These are phyloP conservation scores for Chlorella sorokiniana DNA, from an alignment of 139 green algal species.

Conservation along the genomic window DNA sequence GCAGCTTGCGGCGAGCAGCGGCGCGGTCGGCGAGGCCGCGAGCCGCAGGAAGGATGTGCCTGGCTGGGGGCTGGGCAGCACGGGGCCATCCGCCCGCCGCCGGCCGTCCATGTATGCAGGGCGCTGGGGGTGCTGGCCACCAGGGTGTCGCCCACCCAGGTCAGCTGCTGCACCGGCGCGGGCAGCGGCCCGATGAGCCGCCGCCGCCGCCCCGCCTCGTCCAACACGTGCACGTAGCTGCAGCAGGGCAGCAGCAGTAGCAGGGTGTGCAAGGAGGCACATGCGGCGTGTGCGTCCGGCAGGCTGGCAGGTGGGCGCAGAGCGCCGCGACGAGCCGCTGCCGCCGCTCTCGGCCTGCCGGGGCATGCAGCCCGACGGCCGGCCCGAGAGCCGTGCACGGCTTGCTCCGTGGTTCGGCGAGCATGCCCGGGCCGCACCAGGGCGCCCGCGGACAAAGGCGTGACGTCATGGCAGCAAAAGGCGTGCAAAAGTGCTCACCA, in stretches of 20 bases:
- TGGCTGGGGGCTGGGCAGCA: background rate
- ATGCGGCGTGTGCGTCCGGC: background rate
- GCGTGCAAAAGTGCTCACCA: slow-evolving; percentile 4
- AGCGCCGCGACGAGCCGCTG: background rate
- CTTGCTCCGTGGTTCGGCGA: too few relatives aligned
- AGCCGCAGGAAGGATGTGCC: background rate
- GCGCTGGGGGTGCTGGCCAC: background rate
- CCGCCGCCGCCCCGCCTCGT: background rate
- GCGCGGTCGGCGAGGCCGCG: background rate
- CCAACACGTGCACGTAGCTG: slow-evolving; percentile 27
- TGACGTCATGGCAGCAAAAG: background rate
- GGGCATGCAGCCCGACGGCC: too few relatives aligned
- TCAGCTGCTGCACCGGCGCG: slow-evolving; percentile 2
- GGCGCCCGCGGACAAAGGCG: too few relatives aligned
- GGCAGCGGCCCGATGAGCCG: slow-evolving; percentile 16
- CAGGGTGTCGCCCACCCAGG: slow-evolving; percentile 19
- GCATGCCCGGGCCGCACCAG: too few relatives aligned
- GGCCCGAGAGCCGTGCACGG: too few relatives aligned
- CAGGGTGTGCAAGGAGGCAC: background rate
- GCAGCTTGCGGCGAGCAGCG: background rate
- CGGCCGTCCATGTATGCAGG: background rate
- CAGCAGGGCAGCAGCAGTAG: background rate
- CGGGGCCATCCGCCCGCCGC: background rate
- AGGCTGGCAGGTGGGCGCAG: too few relatives aligned
- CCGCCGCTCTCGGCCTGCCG: background rate